Conservation (phyloP, 2,329 filamentous ascomycete species). For the Ceratocystis huliohia region DNA sequence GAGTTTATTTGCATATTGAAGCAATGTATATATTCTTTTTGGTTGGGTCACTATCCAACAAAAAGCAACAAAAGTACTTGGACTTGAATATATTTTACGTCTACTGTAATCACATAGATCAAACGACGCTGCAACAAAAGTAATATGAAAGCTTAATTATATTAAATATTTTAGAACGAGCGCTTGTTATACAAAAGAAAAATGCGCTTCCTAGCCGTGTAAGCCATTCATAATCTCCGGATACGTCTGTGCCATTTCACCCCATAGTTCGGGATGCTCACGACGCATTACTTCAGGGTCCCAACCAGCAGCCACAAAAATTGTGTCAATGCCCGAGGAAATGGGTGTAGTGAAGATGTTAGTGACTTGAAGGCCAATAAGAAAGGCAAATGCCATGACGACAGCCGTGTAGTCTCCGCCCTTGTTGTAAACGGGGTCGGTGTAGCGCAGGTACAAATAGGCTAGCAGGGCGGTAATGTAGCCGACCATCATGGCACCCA, state of each 20-base stretch:
- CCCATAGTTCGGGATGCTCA: conserved; percentile 71
- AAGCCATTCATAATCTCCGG: conserved; percentile 72
- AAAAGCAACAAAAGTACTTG: too few species aligned
- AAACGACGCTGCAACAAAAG: too few species aligned
- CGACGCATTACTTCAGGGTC: conserved; percentile 61
- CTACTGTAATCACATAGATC: too few species aligned
- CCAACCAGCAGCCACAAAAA: conserved; percentile 69
- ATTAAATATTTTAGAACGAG: neutral
- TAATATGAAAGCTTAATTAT: neutral
- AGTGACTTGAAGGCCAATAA: conserved; percentile 81
- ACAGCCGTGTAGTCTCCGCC: conserved; percentile 58
- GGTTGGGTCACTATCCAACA: neutral
- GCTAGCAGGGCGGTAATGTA: conserved; percentile 70
- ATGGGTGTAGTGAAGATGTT: conserved; percentile 84
- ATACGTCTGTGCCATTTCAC: conserved; percentile 67
- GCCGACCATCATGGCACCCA: conserved; percentile 71
- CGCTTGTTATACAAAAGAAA: neutral
- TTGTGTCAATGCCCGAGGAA: conserved; percentile 77
- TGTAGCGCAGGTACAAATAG: conserved; percentile 78
- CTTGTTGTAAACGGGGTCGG: conserved; percentile 63
- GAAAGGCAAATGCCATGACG: conserved; percentile 71
- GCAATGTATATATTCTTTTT: neutral
- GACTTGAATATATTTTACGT: too few species aligned
- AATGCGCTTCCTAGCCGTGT: conserved; percentile 37
- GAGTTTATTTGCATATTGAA: neutral